Base-by-base conservation (phyloP, 192 early-diverging fungal species). In the Tieghemiomyces parasiticus region DNA sequence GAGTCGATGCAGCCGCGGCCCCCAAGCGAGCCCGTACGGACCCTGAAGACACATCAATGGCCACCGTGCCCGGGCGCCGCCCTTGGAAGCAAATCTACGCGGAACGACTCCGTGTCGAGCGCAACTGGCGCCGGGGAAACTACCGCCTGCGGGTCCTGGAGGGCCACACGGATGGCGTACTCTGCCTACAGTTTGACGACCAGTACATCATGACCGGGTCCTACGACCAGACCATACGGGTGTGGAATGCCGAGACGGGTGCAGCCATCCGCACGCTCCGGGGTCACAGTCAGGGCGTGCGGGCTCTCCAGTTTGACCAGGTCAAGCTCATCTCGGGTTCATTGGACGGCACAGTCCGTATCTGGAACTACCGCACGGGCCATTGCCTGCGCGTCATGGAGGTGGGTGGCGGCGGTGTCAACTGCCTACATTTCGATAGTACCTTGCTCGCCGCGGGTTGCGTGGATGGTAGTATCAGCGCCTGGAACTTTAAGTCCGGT, bases 1-100 rank as follows among this genome's bases (percentile, higher is more conserved):
- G n/a, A n/a, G n/a, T n/a, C n/a, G n/a, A n/a, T n/a, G n/a, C n/a
- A n/a, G n/a, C n/a, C n/a, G n/a, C n/a, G n/a, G n/a, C n/a, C n/a
- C n/a, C n/a, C n/a, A 74, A 74, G 35, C 65, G 68, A 19, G 24
- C 26, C 33, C 65, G 69, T 38, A 61, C 64, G 20, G n/a, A n/a
- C n/a, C n/a, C n/a, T n/a, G n/a, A n/a, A n/a, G n/a, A n/a, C n/a
- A 65, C 67, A 4, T 63, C 69, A 13, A 46, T 56, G 24, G 33
- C 72, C 2, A 59, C 60, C 29, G 35, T 35, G 26, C 46, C 52
- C 19, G 60, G 64, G 10, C 80, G 78, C 22, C 82, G 90, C 6
- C 84, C 86, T 1, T 99, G 93, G 93, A 99, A 99, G 72, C 82
- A 84, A 48, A 85, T 99, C 30, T 99, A 93, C 68, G 82, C 91